Base-by-base conservation (phyloP, 202 grass and related monocot species). In the Eragrostis tef region DNA sequence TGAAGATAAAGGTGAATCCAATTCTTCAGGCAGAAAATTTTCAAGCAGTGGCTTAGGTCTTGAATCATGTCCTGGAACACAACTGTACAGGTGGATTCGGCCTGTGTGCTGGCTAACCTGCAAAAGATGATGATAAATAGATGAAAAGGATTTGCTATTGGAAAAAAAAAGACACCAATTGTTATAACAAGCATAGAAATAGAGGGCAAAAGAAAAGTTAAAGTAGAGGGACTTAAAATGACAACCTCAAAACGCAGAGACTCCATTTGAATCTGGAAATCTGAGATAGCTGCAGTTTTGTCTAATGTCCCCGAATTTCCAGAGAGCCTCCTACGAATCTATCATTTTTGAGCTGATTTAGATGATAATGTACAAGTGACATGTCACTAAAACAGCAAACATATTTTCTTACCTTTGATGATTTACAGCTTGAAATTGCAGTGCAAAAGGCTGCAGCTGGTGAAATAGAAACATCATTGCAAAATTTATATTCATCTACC, bases 41-140 rank as follows among this genome's bases (percentile, higher is more conserved):
- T 97, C 86, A 86, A 87, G 86, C 79, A 98, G 86, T 56, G 94
- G 90, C 59, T 77, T 86, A 65, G 94, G 94, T 74, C 94, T 94
- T 45, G 68, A 82, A 89, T 98, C 86, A 77, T 81, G 79, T 61
- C 86, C 90, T 48, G 84, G 92, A 89, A 94, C 86, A 87, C 94
- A 98, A 69, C 85, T 85, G 70, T 98, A 93, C 79, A 98, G 87
- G 79, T 98, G 94, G 77, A 98, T 89, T 47, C 94, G 86, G 20
- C 94, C 86, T 72, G 92, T 98, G 46, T 97, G 84, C 73, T 89
- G 91, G 83, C 91, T 97, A 85, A 97, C 94, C 91, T 97, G 80
- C 47, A 13, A 69, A 68, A 83, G 17, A 86, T 74, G 44, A 85
- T 64, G 61, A 63, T 43, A 81, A 81, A 48, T 58, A 71, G 22